Evolutionary conservation across 2,329 filamentous ascomycete genomes (phyloP).

Genomic region (Phyllosticta citribraziliensis): DNA sequence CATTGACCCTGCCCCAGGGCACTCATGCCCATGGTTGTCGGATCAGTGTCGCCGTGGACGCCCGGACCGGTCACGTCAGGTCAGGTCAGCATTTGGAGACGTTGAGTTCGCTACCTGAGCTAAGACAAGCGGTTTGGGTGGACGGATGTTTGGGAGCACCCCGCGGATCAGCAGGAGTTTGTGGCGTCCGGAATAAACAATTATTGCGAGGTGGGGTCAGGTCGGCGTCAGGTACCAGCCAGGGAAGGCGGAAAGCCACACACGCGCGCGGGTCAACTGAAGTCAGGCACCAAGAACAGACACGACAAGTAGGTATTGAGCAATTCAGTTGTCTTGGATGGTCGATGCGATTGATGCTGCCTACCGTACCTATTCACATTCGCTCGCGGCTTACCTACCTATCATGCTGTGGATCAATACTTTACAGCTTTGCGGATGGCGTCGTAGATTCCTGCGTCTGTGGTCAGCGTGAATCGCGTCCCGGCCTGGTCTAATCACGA

Average conservation of each 20-base stretch:
- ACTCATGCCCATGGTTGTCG: no score
- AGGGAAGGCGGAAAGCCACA: not conserved
- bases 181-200: not conserved
- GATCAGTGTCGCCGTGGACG: no score
- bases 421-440: constrained; percentile 37
- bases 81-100: no score
- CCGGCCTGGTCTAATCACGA: constrained; percentile 18
- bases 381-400: not conserved
- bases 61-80: no score
- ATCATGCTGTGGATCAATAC: constrained; percentile 22
- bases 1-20: no score
- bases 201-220: not conserved
- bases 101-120: no score
- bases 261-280: not conserved
- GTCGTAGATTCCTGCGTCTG: constrained; percentile 35
- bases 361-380: not conserved
- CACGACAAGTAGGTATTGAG: no score
- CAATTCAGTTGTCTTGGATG: not conserved
- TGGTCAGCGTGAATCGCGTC: not conserved
- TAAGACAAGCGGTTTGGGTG: no score
- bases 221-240: not conserved
- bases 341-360: not conserved
- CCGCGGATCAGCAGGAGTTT: not conserved
- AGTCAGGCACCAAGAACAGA: not conserved
- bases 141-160: not conserved